These are phyloP conservation scores for Pseudogymnoascus sp. DNA, from an alignment of 2,329 filamentous ascomycete genomes.

Conservation along the genomic window DNA sequence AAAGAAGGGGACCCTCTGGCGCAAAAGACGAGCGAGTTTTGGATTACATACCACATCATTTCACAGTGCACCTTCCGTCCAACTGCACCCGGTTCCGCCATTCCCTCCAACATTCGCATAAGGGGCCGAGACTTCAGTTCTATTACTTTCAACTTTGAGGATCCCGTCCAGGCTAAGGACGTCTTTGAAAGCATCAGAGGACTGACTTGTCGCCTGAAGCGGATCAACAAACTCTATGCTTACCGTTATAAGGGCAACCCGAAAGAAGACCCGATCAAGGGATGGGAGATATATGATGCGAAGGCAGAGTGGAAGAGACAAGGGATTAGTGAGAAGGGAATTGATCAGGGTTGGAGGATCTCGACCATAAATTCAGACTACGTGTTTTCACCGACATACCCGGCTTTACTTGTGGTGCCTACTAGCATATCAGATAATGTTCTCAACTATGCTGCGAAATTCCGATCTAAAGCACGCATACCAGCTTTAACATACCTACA, in stretches of 20 bases:
- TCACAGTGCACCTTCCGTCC: conserved; percentile 70
- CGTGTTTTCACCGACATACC: conserved; percentile 86
- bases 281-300: conserved; percentile 80
- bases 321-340: conserved; percentile 74
- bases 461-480: conserved; percentile 81
- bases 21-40: conserved; percentile 59
- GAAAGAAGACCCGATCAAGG: conserved; percentile 64
- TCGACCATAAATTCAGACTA: conserved; percentile 87
- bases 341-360: conserved; percentile 79
- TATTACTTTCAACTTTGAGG: conserved; percentile 78
- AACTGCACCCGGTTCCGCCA: conserved; percentile 57
- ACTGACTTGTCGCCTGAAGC: conserved; percentile 72
- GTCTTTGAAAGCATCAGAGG: conserved; percentile 79
- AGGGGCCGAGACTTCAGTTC: conserved; percentile 91
- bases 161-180: conserved; percentile 67
- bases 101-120: conserved; percentile 74
- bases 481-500: conserved; percentile 92
- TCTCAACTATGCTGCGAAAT: conserved; percentile 83
- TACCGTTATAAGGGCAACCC: conserved; percentile 74
- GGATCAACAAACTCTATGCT: conserved; percentile 82
- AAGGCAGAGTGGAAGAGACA: conserved; percentile 78
- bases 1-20: conserved; percentile 31
- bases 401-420: conserved; percentile 74
- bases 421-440: conserved; percentile 92
- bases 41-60: conserved; percentile 94